Evolutionary conservation across 1,284 basidiomycete species (phyloP), one percentile per base, ranked within the genome.

Genomic region (Xerocomus minutiporus): DNA sequence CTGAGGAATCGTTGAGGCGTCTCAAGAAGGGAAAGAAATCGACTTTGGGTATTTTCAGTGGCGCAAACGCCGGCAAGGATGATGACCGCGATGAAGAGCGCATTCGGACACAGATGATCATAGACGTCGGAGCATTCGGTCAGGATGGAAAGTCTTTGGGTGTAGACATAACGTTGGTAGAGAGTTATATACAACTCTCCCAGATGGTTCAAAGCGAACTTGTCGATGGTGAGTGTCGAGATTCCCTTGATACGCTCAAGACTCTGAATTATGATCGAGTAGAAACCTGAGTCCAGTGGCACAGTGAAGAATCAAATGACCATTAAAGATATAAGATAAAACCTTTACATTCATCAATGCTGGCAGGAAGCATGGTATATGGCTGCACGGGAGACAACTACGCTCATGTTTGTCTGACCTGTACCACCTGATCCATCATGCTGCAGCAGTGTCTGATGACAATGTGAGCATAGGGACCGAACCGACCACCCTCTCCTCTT

Each of bases 11-110:
- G 7, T 73, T 97, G 31, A 77, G 86, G 23, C 81, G 89, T 41
- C 78, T 95, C 59, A 92, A 93, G 64, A 94, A 91, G 68, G 87
- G 87, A 38, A 90, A 91, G 63, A 91, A 88, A 60, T 74, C 82
- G 0, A 77, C 86, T 0, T 90, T 93, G 66, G 88, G 89, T 2
- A 73, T 93, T 26, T 95, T 96, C 63, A 76, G 83, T 35, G 75
- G 73, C 45, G 62, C 73, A 2, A 67, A 64, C 48, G 49, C 71
- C 11, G 69, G 70, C 34, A 75, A 76, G 46, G 84, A 86, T 17
- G 88, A 90, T 50, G 80, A 78, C 2, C 77, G 77, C 38, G 91
- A 91, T 56, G 88, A 92, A 62, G 89, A 86, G 61, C 81, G 86
- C 38, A 92, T 97, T 55, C 81, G 85, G 41, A 72, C 73, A 42